Evolutionary conservation across 192 early-diverging fungal species (phyloP).

Genomic region (Mortierella hygrophila): DNA sequence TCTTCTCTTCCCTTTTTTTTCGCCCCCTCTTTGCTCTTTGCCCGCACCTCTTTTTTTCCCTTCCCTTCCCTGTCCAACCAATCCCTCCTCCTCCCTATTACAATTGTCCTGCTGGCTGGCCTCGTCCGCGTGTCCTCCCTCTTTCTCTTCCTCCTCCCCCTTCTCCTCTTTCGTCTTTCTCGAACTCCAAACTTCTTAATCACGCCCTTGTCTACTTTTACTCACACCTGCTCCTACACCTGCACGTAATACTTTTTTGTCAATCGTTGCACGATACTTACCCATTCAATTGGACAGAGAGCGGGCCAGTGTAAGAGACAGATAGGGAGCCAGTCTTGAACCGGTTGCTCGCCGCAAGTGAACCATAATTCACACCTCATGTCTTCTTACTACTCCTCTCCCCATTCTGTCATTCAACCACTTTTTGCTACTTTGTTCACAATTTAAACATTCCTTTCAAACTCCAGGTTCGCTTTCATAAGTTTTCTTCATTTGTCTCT

Average conservation of each 20-base stretch:
- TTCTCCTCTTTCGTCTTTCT: neutral
- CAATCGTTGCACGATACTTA: neutral
- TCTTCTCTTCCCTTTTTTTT: neutral
- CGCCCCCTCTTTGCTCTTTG: neutral
- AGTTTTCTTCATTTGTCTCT: too few species aligned
- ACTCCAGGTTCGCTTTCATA: neutral
- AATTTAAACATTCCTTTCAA: neutral
- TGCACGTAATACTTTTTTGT: neutral
- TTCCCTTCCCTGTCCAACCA: neutral
- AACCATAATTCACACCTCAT: conserved; percentile 6
- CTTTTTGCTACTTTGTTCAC: neutral
- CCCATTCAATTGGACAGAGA: neutral
- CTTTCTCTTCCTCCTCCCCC: neutral
- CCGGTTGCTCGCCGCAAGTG: neutral
- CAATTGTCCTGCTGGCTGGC: conserved; percentile 5
- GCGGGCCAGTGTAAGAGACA: neutral
- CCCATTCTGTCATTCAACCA: neutral
- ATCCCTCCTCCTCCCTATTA: neutral
- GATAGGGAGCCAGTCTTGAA: neutral
- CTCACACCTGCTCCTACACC: neutral
- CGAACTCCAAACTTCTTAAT: neutral
- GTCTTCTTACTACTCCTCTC: neutral
- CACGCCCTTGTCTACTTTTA: neutral
- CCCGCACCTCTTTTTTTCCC: conserved; percentile 5
- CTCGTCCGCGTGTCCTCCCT: neutral